Evolutionary conservation across 2,329 filamentous ascomycete genomes (phyloP).

Genomic region (Ceratocystis eucalypticola): DNA sequence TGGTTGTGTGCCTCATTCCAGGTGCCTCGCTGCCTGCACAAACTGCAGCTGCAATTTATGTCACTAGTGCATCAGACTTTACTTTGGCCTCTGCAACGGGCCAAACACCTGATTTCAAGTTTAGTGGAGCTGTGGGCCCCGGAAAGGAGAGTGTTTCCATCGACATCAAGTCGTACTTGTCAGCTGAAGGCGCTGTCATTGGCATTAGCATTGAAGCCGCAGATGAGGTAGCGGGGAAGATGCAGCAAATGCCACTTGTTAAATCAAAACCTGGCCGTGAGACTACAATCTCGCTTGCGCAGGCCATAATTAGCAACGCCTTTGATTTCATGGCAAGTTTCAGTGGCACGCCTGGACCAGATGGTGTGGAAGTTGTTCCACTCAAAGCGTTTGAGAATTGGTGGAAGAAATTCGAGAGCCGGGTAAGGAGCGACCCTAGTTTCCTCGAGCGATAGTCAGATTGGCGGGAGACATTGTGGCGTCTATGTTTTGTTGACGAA

Average conservation of each 20-base stretch:
- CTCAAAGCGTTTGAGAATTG: conserved; percentile 90
- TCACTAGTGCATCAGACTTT: conserved; percentile 42
- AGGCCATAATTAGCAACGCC: conserved; percentile 89
- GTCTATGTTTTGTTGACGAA: background rate
- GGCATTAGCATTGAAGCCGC: conserved; percentile 73
- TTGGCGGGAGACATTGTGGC: conserved; percentile 9
- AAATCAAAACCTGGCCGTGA: conserved; percentile 24
- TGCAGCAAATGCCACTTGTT: conserved; percentile 44
- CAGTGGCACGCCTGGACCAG: conserved; percentile 46
- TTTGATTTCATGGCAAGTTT: conserved; percentile 94
- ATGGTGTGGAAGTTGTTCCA: conserved; percentile 75
- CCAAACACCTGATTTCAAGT: conserved; percentile 50
- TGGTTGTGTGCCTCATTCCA: conserved; percentile 81
- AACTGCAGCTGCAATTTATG: conserved; percentile 80
- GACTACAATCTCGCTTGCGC: conserved; percentile 61
- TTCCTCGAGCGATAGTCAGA: conserved; percentile 59
- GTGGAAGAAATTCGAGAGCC: conserved; percentile 93
- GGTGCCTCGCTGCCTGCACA: conserved; percentile 56
- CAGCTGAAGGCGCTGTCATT: conserved; percentile 46
- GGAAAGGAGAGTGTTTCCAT: conserved; percentile 91
- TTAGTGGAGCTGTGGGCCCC: conserved; percentile 77
- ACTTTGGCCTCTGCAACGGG: conserved; percentile 30
- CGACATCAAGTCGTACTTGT: conserved; percentile 39
- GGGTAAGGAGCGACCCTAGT: conserved; percentile 69
- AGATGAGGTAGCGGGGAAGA: conserved; percentile 53